These are phyloP conservation scores for Chionographis japonica DNA, from an alignment of 106 monocot genomes.

Conservation along the genomic window DNA sequence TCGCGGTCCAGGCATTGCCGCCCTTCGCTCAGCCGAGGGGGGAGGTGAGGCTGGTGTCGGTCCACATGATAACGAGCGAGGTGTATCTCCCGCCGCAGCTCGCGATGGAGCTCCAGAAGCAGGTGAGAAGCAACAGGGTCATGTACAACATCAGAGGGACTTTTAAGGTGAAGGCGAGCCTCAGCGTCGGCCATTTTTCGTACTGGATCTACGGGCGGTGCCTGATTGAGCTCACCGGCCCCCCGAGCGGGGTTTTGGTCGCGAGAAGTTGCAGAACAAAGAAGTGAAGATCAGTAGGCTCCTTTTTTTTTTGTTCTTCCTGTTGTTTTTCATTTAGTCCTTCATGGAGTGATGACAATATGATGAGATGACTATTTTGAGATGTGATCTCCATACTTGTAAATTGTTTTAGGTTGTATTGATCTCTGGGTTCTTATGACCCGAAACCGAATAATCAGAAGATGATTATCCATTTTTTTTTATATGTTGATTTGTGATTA, in stretches of 20 bases:
- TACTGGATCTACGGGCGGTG: constrained; percentile 78
- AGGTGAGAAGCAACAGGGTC: constrained; percentile 53
- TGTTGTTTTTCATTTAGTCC: no score
- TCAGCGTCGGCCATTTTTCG: constrained; percentile 43
- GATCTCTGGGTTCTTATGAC: no score
- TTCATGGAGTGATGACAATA: no score
- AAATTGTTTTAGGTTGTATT: no score
- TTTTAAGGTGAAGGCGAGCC: constrained; percentile 58
- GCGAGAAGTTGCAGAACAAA: constrained; percentile 71
- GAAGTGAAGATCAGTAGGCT: constrained; percentile 23
- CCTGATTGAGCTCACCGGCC: constrained; percentile 56
- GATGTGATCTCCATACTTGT: no score
- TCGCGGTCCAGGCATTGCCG: constrained; percentile 47
- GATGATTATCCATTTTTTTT: no score
- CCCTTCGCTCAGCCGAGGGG: constrained; percentile 58
- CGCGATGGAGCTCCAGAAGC: constrained; percentile 31
- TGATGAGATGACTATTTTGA: no score
- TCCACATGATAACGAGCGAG: constrained; percentile 86
- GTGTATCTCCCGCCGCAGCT: constrained; percentile 51
- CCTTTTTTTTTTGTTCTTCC: no score
- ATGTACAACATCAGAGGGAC: constrained; percentile 52
- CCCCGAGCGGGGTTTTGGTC: constrained; percentile 74
- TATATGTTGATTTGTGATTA: no score
- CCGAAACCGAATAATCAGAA: no score
- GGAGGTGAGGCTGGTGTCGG: constrained; percentile 39